Conservation (phyloP, 2,329 filamentous ascomycete species). For the Neodidymelliopsis sp. region DNA sequence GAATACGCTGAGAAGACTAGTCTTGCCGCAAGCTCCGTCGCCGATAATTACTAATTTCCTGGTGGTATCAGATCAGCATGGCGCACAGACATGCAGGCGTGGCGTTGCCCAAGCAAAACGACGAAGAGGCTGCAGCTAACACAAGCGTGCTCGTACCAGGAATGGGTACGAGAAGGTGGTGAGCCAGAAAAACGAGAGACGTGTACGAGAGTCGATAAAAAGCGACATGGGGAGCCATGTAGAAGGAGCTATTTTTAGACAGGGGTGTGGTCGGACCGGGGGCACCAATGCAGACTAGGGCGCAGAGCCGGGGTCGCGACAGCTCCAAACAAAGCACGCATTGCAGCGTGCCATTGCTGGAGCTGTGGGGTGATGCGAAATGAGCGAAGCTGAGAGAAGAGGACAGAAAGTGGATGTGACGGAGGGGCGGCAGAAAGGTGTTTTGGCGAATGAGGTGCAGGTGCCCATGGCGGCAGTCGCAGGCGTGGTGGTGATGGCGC, state of each 20-base stretch:
- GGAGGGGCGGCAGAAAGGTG: background rate
- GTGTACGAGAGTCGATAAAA: conserved; percentile 42
- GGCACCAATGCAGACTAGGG: conserved; percentile 50
- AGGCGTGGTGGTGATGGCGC: background rate
- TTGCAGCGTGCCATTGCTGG: conserved; percentile 5
- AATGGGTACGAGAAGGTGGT: conserved; percentile 11
- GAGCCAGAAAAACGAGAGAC: conserved; percentile 26
- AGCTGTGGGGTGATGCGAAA: background rate
- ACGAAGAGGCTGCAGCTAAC: conserved; percentile 20
- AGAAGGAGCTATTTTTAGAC: conserved; percentile 47
- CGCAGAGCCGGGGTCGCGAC: conserved; percentile 34
- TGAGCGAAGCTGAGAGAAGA: background rate
- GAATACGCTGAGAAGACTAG: conserved; percentile 95
- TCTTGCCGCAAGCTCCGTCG: conserved; percentile 98
- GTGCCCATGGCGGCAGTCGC: conserved; percentile 2
- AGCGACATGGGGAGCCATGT: conserved; percentile 43
- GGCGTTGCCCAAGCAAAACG: conserved; percentile 21
- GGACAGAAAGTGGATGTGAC: background rate
- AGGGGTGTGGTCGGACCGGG: conserved; percentile 43
- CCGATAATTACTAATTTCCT: conserved; percentile 98
- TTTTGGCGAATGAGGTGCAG: background rate
- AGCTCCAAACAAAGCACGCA: conserved; percentile 14
- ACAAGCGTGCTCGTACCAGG: conserved; percentile 14
- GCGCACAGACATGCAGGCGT: conserved; percentile 13
- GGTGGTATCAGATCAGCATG: conserved; percentile 38